A percentile compares a stretch with the other conserved stretches of the same genome.
These are phyloP conservation scores for Apophysomyces sp. DNA, from an alignment of 371 early-diverging fungal species.

Conservation along the genomic window DNA sequence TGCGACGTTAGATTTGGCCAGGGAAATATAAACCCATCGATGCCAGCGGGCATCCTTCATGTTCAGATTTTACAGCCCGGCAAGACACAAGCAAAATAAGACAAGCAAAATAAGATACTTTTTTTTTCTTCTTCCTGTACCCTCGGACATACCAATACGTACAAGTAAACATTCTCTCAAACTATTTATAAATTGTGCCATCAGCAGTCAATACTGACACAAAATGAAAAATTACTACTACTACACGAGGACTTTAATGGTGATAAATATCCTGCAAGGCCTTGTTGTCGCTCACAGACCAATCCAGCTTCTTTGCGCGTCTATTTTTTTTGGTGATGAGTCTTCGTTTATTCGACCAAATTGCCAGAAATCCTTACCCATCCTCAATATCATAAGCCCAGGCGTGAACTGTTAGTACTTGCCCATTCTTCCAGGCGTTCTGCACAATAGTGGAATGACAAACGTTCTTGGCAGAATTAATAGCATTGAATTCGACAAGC, in stretches of 20 bases:
- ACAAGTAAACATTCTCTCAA: no score
- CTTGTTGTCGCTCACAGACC: slow-evolving; percentile 7
- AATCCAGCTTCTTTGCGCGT: slow-evolving; percentile 13
- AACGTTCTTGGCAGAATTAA: slow-evolving; percentile 73
- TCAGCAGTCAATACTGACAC: no score
- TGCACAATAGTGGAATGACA: slow-evolving; percentile 76
- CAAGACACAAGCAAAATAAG: no score
- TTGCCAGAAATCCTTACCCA: slow-evolving; percentile 28
- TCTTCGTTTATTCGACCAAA: background rate
- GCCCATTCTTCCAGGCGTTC: slow-evolving; percentile 81
- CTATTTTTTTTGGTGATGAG: background rate
- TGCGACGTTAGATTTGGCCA: no score
- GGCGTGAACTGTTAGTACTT: slow-evolving; percentile 78
- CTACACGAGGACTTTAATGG: background rate
- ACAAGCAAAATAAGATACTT: no score
- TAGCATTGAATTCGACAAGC: slow-evolving; percentile 76
- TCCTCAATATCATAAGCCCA: slow-evolving; percentile 80
- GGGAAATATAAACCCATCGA: no score
- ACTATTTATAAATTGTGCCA: no score
- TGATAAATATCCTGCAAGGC: slow-evolving; percentile 12
- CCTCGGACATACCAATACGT: no score
- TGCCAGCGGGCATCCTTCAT: no score
- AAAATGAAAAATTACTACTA: no score
- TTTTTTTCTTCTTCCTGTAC: no score
- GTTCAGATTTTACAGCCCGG: no score